Percentiles rank a stretch among this genome's conserved stretches.
These are phyloP conservation scores for Heliamphora pulchella DNA, from an alignment of 179 eudicot species.

Conservation along the genomic window DNA sequence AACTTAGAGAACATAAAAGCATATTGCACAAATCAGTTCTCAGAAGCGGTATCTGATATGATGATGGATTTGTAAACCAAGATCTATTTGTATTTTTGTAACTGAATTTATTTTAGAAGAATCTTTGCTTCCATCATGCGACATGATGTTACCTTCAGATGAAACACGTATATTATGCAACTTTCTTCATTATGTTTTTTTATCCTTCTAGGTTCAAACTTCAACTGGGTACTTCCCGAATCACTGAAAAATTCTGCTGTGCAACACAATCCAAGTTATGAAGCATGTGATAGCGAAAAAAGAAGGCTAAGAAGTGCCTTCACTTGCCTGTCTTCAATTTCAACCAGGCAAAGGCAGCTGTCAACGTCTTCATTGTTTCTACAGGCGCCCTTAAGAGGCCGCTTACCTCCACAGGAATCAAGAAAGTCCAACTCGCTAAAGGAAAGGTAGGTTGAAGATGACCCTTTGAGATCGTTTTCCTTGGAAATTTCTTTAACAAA, in stretches of 20 bases:
- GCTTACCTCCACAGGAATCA: slow-evolving; percentile 54
- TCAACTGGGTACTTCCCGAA: slow-evolving; percentile 76
- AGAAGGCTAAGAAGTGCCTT: slow-evolving; percentile 58
- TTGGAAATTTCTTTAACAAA: not conserved
- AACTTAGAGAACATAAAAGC: too few species aligned
- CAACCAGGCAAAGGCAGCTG: slow-evolving; percentile 63
- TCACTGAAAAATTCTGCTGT: slow-evolving; percentile 49
- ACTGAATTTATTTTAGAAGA: not conserved
- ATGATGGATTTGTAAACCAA: not conserved
- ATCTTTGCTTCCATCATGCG: not conserved
- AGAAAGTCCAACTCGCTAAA: slow-evolving; percentile 40
- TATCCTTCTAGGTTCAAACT: slow-evolving; percentile 50
- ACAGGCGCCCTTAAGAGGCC: slow-evolving; percentile 75
- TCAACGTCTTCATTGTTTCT: slow-evolving; percentile 74
- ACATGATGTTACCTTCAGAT: not conserved
- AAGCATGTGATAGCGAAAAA: slow-evolving; percentile 48
- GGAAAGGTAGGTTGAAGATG: slow-evolving; percentile 23
- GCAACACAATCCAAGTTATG: slow-evolving; percentile 46
- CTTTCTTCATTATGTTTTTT: not conserved
- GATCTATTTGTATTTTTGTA: not conserved
- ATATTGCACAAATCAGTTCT: too few species aligned
- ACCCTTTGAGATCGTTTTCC: not conserved
- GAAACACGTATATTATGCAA: not conserved
- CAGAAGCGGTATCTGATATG: too few species aligned
- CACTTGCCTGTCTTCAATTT: slow-evolving; percentile 69